These are phyloP conservation scores for Magnaporthales sp. DNA, from an alignment of 2,329 filamentous ascomycete genomes.

Conservation along the genomic window DNA sequence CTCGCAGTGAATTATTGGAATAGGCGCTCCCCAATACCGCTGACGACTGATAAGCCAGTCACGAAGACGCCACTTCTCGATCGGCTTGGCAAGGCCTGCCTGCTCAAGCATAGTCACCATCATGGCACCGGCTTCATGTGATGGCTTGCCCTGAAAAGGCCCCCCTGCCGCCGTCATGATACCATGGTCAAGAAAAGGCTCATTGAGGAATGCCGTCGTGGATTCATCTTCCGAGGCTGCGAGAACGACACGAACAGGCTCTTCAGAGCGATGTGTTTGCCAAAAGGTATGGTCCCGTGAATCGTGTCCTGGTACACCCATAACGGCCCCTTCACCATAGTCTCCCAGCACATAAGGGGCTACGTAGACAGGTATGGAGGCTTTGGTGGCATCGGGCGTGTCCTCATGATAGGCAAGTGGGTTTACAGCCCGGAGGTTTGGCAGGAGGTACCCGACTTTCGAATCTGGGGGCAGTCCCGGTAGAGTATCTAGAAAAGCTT, in stretches of 20 bases:
- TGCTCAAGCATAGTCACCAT: slow-evolving; percentile 50
- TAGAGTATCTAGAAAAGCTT: slow-evolving; percentile 57
- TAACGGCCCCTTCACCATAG: slow-evolving; percentile 81
- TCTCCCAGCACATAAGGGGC: slow-evolving; percentile 80
- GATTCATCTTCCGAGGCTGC: slow-evolving; percentile 39
- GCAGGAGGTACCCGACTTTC: slow-evolving; percentile 61
- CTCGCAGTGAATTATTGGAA: slow-evolving; percentile 76
- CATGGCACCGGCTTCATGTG: slow-evolving; percentile 49
- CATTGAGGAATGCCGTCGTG: slow-evolving; percentile 30
- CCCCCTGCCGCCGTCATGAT: slow-evolving; percentile 59
- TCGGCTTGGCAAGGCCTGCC: slow-evolving; percentile 48
- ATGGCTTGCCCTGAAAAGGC: slow-evolving; percentile 53
- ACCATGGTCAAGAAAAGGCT: slow-evolving; percentile 58
- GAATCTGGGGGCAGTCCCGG: slow-evolving; percentile 44
- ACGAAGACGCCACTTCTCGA: slow-evolving; percentile 69
- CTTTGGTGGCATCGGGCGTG: slow-evolving; percentile 39
- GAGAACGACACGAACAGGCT: slow-evolving; percentile 57
- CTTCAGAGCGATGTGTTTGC: slow-evolving; percentile 55
- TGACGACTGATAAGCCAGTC: slow-evolving; percentile 93
- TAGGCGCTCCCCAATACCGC: slow-evolving; percentile 84
- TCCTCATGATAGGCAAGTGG: slow-evolving; percentile 51
- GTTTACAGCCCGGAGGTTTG: slow-evolving; percentile 52
- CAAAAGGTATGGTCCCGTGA: slow-evolving; percentile 72
- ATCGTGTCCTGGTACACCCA: slow-evolving; percentile 88
- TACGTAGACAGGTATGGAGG: slow-evolving; percentile 65